Conservation (phyloP, 2,329 filamentous ascomycete species). For the Pseudogymnoascus sp. region DNA sequence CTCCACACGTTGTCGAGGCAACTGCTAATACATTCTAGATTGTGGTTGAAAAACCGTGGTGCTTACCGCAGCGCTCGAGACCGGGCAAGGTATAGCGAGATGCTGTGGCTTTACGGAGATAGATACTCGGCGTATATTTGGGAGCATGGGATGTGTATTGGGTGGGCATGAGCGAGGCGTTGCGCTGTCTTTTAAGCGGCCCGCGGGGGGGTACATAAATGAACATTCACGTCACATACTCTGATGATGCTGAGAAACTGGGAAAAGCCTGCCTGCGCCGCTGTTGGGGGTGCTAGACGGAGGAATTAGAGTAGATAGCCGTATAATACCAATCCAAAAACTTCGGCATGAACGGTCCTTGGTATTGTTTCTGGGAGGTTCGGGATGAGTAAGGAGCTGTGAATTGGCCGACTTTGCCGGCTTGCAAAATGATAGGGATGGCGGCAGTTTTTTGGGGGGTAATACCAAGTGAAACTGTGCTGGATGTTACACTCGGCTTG, state of each 20-base stretch:
- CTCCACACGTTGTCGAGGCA: neutral
- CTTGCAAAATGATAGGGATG: neutral
- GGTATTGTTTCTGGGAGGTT: neutral
- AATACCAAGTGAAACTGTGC: neutral
- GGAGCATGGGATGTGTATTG: neutral
- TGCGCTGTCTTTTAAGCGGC: neutral
- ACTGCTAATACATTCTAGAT: neutral
- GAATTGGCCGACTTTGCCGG: neutral
- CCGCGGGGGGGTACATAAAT: neutral
- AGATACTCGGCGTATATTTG: neutral
- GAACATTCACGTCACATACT: conserved; percentile 1
- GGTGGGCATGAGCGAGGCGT: neutral
- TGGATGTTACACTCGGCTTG: neutral
- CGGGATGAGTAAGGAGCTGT: neutral
- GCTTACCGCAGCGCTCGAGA: neutral
- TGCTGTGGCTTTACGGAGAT: neutral
- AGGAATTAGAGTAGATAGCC: conserved; percentile 1
- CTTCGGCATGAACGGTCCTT: neutral
- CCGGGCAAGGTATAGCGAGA: neutral
- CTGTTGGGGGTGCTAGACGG: neutral
- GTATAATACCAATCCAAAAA: neutral
- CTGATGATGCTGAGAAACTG: neutral
- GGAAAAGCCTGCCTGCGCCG: neutral
- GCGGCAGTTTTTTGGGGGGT: neutral
- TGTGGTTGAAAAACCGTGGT: neutral